Conservation (phyloP, 352 stramenopile genomes). For the Phytophthora pinifolia region DNA sequence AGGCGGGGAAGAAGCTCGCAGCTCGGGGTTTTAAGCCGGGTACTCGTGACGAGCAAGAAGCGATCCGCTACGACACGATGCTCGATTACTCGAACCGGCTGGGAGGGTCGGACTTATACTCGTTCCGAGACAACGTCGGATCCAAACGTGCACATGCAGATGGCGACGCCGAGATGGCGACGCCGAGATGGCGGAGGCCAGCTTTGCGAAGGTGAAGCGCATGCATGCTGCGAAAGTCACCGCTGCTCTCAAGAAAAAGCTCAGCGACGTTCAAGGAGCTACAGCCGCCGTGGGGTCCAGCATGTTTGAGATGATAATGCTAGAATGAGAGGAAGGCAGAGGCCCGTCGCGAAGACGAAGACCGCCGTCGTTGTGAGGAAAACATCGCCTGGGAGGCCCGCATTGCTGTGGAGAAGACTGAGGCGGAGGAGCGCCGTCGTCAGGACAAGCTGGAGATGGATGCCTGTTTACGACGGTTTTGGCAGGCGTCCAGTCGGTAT, state of each 20-base stretch:
- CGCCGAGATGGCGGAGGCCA: too few species aligned
- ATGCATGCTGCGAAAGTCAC: background rate
- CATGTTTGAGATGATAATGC: background rate
- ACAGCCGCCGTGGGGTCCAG: background rate
- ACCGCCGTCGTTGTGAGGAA: background rate
- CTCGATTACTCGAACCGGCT: background rate
- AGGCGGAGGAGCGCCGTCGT: too few species aligned
- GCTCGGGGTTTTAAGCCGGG: background rate
- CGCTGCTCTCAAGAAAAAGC: background rate
- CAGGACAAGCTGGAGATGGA: too few species aligned
- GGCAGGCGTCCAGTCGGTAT: too few species aligned
- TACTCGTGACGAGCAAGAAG: background rate
- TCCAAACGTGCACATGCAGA: too few species aligned
- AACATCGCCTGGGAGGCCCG: conserved; percentile 10
- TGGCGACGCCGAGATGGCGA: too few species aligned
- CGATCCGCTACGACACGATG: background rate
- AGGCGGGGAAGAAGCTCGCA: background rate
- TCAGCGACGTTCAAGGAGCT: background rate
- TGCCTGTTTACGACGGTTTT: too few species aligned
- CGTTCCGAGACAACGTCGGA: conserved; percentile 1
- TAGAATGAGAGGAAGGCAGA: conserved; percentile 1
- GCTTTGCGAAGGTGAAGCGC: background rate
- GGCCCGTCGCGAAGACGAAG: background rate
- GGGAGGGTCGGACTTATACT: background rate
- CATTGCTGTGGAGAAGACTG: too few species aligned